phyloP scores from a whole-genome alignment of 2,329 filamentous ascomycete species.

The Basipetospora chlamydospora region DNA sequence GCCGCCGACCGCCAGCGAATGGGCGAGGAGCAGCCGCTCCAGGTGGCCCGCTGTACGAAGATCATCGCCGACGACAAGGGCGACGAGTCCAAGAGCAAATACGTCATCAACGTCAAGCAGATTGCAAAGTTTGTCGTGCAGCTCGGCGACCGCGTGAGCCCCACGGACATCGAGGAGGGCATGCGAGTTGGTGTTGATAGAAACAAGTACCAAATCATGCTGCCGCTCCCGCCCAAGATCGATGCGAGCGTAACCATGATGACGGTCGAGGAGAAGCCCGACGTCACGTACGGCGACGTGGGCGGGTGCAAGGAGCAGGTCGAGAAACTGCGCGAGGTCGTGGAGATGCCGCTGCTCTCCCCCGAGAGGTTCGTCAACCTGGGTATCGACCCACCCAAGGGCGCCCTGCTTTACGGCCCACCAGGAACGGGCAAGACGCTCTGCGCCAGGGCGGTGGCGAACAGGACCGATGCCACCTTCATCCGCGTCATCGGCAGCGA shows the following conservation, averaged over 20 bases:
- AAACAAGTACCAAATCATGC: slow-evolving; percentile 98
- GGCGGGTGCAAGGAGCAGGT: slow-evolving; percentile 99
- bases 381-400: slow-evolving; percentile 98
- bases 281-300: slow-evolving; percentile 97
- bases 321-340: slow-evolving; percentile 95
- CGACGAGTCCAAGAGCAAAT: slow-evolving; percentile 97
- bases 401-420: slow-evolving; percentile 87
- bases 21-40: slow-evolving; percentile 93
- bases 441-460: slow-evolving; percentile 91
- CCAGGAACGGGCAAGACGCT: slow-evolving; percentile 99
- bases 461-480: slow-evolving; percentile 95
- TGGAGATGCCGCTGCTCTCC: slow-evolving; percentile 93
- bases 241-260: slow-evolving; percentile 99
- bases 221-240: slow-evolving; percentile 94
- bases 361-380: slow-evolving; percentile 96
- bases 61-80: slow-evolving; percentile 90
- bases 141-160: slow-evolving; percentile 88
- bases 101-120: slow-evolving; percentile 99
- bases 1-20: slow-evolving; percentile 96
- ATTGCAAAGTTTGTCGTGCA: slow-evolving; percentile 99
- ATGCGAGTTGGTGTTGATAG: slow-evolving; percentile 98
- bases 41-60: slow-evolving; percentile 96
- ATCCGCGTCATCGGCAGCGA: slow-evolving; percentile 97
- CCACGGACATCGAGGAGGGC: slow-evolving; percentile 97
- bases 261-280: slow-evolving; percentile 99